A percentile compares a stretch with the other conserved stretches of the same genome.
These are phyloP conservation scores for Rasamsonia emersonii DNA, from an alignment of 2,329 filamentous ascomycete genomes.

Conservation along the genomic window DNA sequence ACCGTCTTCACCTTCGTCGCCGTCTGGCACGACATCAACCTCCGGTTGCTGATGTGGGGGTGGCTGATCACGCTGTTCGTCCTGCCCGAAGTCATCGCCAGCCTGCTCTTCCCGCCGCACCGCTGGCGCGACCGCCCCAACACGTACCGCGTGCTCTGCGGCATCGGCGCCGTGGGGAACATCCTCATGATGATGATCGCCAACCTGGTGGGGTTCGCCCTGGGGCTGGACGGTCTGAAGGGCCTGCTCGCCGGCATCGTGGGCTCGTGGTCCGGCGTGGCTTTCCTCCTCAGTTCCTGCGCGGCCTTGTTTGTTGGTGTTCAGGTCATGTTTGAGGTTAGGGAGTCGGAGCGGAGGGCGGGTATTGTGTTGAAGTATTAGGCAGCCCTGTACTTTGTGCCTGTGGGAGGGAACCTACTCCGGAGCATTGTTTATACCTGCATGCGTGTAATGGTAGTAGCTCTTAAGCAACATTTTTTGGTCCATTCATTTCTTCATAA, in stretches of 20 bases:
- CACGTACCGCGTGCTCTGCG: constrained; percentile 70
- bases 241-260: constrained; percentile 68
- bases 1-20: constrained; percentile 94
- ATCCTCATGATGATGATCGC: constrained; percentile 92
- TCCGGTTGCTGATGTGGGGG: constrained; percentile 86
- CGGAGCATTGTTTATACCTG: no score
- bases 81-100: constrained; percentile 71
- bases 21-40: constrained; percentile 93
- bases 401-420: no score
- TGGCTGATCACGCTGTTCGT: constrained; percentile 96
- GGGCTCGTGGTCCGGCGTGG: constrained; percentile 63
- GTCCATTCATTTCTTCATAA: no score
- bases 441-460: no score
- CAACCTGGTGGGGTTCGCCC: constrained; percentile 89
- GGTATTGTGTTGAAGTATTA: constrained; percentile 80
- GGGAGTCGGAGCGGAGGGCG: constrained; percentile 72
- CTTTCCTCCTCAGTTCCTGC: constrained; percentile 66
- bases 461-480: no score
- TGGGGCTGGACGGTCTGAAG: constrained; percentile 80
- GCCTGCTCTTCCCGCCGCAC: constrained; percentile 61
- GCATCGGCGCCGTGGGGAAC: constrained; percentile 71
- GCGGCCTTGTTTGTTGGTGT: constrained; percentile 71
- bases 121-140: constrained; percentile 62
- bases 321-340: constrained; percentile 94
- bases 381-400: no score